These are phyloP conservation scores for Fragaria vesca DNA, from an alignment of 306 rosid genomes.

Conservation along the genomic window DNA sequence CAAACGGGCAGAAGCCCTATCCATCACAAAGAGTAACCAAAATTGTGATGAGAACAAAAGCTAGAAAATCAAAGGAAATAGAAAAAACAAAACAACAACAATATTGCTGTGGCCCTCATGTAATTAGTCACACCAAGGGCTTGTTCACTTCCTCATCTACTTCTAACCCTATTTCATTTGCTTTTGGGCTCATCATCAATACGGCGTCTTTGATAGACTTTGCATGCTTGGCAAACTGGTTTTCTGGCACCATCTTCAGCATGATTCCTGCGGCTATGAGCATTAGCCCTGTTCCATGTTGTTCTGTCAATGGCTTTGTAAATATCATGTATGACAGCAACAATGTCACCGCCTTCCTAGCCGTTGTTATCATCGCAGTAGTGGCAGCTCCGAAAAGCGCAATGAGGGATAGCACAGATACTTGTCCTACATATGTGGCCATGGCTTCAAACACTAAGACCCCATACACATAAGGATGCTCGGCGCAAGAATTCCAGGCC, in stretches of 20 bases:
- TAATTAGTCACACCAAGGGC: constrained; percentile 31
- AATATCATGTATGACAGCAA: constrained; percentile 61
- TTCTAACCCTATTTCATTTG: constrained; percentile 9
- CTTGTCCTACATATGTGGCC: constrained; percentile 64
- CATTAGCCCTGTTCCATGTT: constrained; percentile 56
- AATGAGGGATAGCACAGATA: constrained; percentile 51
- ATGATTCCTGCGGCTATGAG: constrained; percentile 56
- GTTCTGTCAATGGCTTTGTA: constrained; percentile 69
- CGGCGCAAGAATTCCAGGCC: constrained; percentile 60
- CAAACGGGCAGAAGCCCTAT: too few relatives aligned
- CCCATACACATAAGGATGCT: constrained; percentile 61
- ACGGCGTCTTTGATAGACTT: constrained; percentile 15
- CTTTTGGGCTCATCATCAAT: neutral
- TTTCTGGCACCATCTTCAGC: constrained; percentile 50
- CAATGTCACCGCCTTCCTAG: constrained; percentile 63
- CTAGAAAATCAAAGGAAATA: neutral
- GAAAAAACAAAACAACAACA: neutral
- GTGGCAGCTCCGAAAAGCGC: constrained; percentile 60
- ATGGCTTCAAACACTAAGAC: constrained; percentile 58
- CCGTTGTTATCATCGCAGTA: constrained; percentile 67
- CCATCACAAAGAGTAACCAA: too few relatives aligned
- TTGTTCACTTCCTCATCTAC: constrained; percentile 36
- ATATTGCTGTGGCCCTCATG: neutral
- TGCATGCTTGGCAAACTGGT: constrained; percentile 21
- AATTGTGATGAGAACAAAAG: neutral